Evolutionary conservation across 805 yeast genomes (phyloP).

Genomic region (Ogataea methylovora): DNA sequence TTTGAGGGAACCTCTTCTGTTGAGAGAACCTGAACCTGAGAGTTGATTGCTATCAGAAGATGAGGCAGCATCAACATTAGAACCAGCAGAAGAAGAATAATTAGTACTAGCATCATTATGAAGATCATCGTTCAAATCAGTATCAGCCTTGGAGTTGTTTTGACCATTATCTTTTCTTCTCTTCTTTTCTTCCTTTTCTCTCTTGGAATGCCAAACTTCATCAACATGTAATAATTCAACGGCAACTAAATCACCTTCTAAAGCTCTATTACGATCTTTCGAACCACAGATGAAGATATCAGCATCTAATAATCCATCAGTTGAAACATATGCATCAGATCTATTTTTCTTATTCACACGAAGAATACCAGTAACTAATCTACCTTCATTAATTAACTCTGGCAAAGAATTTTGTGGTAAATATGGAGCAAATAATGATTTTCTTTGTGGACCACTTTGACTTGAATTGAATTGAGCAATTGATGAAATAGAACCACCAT

Average conservation of each 20-base stretch:
- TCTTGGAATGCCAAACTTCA: constrained; percentile 95
- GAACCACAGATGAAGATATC: constrained; percentile 98
- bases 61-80: constrained; percentile 23
- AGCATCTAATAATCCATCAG: constrained; percentile 92
- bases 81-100: constrained; percentile 18
- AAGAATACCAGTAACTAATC: constrained; percentile 84
- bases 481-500: constrained; percentile 56
- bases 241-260: constrained; percentile 95
- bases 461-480: constrained; percentile 27
- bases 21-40: constrained; percentile 29
- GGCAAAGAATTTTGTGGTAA: constrained; percentile 91
- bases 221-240: constrained; percentile 91
- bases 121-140: constrained; percentile 54
- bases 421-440: constrained; percentile 91
- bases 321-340: constrained; percentile 97
- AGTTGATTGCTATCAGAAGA: constrained; percentile 30
- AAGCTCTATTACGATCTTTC: constrained; percentile 93
- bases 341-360: constrained; percentile 95
- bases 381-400: constrained; percentile 80
- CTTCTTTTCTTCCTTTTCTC: constrained; percentile 96
- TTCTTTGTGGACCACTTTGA: constrained; percentile 41
- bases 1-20: constrained; percentile 83
- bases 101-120: constrained; percentile 75
- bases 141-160: constrained; percentile 18
- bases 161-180: constrained; percentile 46